phyloP scores from a whole-genome alignment of 164 flowering plant species.

The Magnolia kwangsiensis region DNA sequence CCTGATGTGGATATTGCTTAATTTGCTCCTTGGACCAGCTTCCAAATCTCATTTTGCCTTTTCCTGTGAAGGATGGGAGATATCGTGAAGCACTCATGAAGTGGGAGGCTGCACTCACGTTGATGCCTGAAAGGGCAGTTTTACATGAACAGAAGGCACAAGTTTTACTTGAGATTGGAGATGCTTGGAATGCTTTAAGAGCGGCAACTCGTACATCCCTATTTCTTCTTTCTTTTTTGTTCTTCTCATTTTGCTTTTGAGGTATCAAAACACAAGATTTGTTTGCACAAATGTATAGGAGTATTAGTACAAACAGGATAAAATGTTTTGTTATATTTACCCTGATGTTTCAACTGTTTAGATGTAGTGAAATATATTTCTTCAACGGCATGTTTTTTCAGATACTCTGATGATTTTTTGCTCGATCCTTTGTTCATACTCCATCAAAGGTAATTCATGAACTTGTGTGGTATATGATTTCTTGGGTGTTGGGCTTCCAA shows the following conservation, averaged over 20 bases:
- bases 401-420: no score
- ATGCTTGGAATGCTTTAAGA: conserved; percentile 80
- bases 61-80: conserved; percentile 58
- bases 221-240: not conserved
- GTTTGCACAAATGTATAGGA: not conserved
- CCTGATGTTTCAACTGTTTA: not conserved
- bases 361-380: not conserved
- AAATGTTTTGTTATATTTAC: no score
- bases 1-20: not conserved
- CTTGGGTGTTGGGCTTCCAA: no score
- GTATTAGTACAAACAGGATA: not conserved
- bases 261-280: no score
- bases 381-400: no score
- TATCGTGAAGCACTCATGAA: conserved; percentile 78
- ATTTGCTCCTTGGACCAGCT: not conserved
- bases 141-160: conserved; percentile 95
- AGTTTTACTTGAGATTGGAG: conserved; percentile 81
- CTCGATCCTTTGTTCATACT: no score
- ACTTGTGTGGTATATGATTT: no score
- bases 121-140: conserved; percentile 66
- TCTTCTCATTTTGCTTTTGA: not conserved
- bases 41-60: conserved; percentile 1
- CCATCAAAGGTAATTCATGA: no score
- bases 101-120: conserved; percentile 85
- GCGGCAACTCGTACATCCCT: conserved; percentile 57